Base-by-base conservation (phyloP, 768 basidiomycete species). In the Boletus subparvulus region DNA sequence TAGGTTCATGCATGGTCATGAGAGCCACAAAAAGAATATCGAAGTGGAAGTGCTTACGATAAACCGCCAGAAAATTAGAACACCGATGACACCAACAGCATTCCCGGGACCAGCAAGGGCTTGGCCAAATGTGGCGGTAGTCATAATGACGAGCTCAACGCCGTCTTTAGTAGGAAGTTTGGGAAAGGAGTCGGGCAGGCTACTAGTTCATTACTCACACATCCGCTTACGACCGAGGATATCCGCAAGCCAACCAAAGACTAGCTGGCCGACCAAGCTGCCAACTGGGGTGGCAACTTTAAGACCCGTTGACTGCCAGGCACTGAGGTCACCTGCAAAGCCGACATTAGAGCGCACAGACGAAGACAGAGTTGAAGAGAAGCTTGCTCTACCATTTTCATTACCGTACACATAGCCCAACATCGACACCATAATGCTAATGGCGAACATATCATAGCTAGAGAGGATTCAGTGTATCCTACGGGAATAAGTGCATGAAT, bases 401-500 rank as follows among this genome's bases (percentile, higher is more conserved):
- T 84, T 24, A 2, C 66, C 83, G 49, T 92, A 94, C 45, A 94
- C 85, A 64, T 89, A 90, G 12, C 90, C 92, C 56, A 95, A 71
- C 90, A 95, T 94, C 0, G 79, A 81, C 0, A 86, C 83, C 0
- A 86, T 87, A 47, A 94, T 90, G 71, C 87, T 92, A 70, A 95
- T 93, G 12, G 90, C 88, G 67, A 95, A 96, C 58, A 94, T 84
- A 61, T 93, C 91, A 63, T 91, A 91, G 35, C 70, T 72, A 37
- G 50, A 39, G 49, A 46, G 33, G 46, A n/a, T 43, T 64, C n/a
- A 56, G 26, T 10, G 26, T 19, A 21, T 39, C 12, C n/a, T 5
- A 28, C 44, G n/a, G n/a, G 14, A 35, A 37, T 17, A 47, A 39
- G 24, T 40, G 30, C 8, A 46, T 46, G 28, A 2, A 73, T n/a